Evolutionary conservation across 371 early-diverging fungal genomes (phyloP), one percentile per base, ranked within the genome.

Genomic region (Rhizopus delemar): DNA sequence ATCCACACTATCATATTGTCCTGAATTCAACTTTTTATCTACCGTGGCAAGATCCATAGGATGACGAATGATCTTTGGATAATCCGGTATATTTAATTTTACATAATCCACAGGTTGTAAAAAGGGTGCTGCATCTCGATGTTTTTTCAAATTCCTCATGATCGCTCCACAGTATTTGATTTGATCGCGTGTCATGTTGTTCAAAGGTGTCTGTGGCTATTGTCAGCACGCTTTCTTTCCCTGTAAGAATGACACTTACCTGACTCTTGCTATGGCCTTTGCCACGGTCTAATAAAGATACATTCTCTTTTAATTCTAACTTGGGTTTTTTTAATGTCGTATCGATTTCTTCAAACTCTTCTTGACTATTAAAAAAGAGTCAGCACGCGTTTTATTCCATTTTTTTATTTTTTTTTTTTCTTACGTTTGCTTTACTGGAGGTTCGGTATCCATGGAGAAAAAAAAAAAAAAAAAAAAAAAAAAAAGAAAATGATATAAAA

Each of bases 31-130:
- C 71, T 96, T 96, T 46, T 77, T 76, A 59, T 93, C 93, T n/a
- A 98, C 89, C 0, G 99, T 99, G 8, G 90, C 87, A 6, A 99
- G 74, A 67, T 99, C 99, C 98, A 99, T 99, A 0, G 99, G 99
- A 32, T 84, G 66, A 69, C 93, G 95, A 74, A 99, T 87, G 65
- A 93, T 86, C 8, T 87, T 84, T 22, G 89, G 90, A 73, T 99
- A 99, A 66, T 94, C 96, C 3, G 98, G 99, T 15, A 99, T 89
- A 46, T 88, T 87, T 13, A 97, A 80, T 48, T 84, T 86, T 35
- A 95, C 80, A 41, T 94, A 92, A 73, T 99, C 99, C 3, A 99
- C 99, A 2, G 99, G 99, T 46, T 85, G 77, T 16, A 93, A 71
- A 65, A 99, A 99, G 3, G 93, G 92, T 28, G 78, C 74, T 16